These are phyloP conservation scores for Ceratocystiopsis minuta DNA, from an alignment of 2,329 filamentous ascomycete species.

Conservation along the genomic window DNA sequence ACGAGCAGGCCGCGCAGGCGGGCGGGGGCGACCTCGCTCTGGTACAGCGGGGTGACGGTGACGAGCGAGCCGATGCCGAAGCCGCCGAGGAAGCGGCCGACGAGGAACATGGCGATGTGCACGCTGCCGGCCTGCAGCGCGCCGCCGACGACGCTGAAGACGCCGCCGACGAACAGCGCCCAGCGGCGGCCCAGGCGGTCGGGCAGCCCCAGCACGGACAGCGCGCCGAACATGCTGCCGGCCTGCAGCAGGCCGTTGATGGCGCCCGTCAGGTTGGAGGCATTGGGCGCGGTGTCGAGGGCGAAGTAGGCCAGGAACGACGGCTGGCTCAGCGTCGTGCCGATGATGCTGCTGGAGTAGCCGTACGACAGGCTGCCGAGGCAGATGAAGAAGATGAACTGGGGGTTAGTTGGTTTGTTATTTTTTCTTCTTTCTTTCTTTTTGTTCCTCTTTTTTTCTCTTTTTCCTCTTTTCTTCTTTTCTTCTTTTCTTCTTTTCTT, in stretches of 20 bases:
- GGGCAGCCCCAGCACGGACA: not conserved
- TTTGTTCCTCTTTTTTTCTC: too few species aligned
- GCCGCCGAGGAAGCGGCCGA: slow-evolving; percentile 4
- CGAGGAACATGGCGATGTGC: slow-evolving; percentile 15
- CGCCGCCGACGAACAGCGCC: slow-evolving; percentile 16
- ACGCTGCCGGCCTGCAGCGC: slow-evolving; percentile 13
- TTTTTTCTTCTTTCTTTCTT: too few species aligned
- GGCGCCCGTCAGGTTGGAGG: not conserved
- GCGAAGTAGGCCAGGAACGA: not conserved
- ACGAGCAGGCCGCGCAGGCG: slow-evolving; percentile 3
- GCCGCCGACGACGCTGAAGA: slow-evolving; percentile 15
- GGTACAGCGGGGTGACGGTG: slow-evolving; percentile 1
- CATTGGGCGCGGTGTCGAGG: not conserved
- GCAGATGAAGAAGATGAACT: not conserved
- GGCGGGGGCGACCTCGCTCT: slow-evolving; percentile 21
- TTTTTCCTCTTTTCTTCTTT: too few species aligned
- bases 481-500: too few species aligned
- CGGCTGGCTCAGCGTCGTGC: slow-evolving; percentile 2
- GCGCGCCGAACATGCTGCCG: slow-evolving; percentile 2
- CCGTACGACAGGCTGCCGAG: not conserved
- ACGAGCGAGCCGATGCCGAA: slow-evolving; percentile 5
- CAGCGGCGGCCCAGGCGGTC: slow-evolving; percentile 18
- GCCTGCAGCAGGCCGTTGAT: slow-evolving; percentile 1
- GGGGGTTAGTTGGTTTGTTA: too few species aligned
- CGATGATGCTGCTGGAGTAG: slow-evolving; percentile 1